phyloP scores from a whole-genome alignment of 495 filamentous ascomycete species.

The Neurospora tetrasperma region DNA sequence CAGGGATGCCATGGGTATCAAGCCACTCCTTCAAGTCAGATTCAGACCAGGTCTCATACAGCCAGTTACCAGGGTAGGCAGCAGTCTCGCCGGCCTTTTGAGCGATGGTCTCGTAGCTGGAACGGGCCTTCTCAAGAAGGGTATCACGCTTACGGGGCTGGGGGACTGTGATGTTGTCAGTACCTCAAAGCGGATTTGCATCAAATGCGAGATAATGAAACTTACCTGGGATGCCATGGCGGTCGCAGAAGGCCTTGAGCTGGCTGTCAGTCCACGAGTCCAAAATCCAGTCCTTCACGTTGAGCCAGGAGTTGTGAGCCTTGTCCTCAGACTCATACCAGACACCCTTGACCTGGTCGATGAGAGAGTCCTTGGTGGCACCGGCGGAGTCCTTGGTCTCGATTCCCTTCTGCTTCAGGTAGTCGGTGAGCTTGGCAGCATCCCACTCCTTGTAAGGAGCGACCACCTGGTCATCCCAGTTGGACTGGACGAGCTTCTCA shows the following conservation, averaged over 20 bases:
- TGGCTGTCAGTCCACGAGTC: conserved; percentile 66
- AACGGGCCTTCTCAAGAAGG: conserved; percentile 63
- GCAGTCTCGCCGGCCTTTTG: conserved; percentile 74
- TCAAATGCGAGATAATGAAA: background rate
- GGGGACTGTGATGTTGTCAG: conserved; percentile 33
- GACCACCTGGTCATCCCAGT: conserved; percentile 67
- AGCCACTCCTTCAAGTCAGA: conserved; percentile 61
- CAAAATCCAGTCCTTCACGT: conserved; percentile 85
- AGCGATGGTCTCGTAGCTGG: conserved; percentile 71
- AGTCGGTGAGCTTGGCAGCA: conserved; percentile 49
- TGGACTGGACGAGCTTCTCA: conserved; percentile 71
- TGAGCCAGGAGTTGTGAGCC: conserved; percentile 55
- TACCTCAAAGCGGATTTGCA: no score
- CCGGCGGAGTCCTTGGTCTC: conserved; percentile 53
- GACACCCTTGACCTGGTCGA: conserved; percentile 54
- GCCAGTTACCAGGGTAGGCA: conserved; percentile 89
- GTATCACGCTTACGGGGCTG: conserved; percentile 80
- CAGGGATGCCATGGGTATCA: conserved; percentile 80
- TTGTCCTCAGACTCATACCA: conserved; percentile 74
- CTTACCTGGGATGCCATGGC: conserved; percentile 65
- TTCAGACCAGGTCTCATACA: conserved; percentile 75
- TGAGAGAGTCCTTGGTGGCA: conserved; percentile 53
- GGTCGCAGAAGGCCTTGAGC: conserved; percentile 86
- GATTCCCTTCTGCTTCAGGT: conserved; percentile 57
- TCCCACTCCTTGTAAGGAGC: conserved; percentile 66